These are phyloP conservation scores for Trametes sanguinea DNA, from an alignment of 768 basidiomycete species.

Conservation along the genomic window DNA sequence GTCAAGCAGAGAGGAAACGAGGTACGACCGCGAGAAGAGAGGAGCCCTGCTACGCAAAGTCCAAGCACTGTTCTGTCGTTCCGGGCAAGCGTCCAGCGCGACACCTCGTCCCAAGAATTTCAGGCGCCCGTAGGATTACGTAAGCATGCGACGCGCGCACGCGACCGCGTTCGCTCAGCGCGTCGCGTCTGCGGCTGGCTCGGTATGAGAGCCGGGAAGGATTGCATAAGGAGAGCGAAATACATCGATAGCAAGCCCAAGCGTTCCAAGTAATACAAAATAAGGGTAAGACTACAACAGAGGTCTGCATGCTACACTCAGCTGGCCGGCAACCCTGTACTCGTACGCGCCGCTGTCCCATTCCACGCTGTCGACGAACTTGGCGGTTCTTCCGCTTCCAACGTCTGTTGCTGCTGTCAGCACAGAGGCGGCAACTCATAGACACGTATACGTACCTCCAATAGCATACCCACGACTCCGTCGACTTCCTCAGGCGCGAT, in stretches of 20 bases:
- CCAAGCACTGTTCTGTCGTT: background rate
- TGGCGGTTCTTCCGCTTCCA: slow-evolving; percentile 81
- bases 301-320: slow-evolving; percentile 15
- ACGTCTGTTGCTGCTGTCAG: slow-evolving; percentile 49
- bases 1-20: background rate
- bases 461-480: slow-evolving; percentile 76
- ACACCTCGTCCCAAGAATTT: slow-evolving; percentile 17
- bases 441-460: slow-evolving; percentile 61
- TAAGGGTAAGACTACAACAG: slow-evolving; percentile 22
- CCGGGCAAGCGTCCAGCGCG: slow-evolving; percentile 17
- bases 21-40: background rate
- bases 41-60: background rate
- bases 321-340: slow-evolving; percentile 7
- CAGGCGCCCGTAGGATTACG: slow-evolving; percentile 8
- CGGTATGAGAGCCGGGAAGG: too few relatives aligned
- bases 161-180: slow-evolving; percentile 16
- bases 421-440: background rate
- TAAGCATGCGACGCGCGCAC: slow-evolving; percentile 15
- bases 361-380: slow-evolving; percentile 50
- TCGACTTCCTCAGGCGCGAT: slow-evolving; percentile 88
- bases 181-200: background rate
- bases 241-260: slow-evolving; percentile 14
- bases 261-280: slow-evolving; percentile 21
- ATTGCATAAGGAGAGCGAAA: background rate
- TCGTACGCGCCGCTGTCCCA: slow-evolving; percentile 22